Conservation (phyloP, 805 yeast species). For the Zygosaccharomyces siamensis region DNA sequence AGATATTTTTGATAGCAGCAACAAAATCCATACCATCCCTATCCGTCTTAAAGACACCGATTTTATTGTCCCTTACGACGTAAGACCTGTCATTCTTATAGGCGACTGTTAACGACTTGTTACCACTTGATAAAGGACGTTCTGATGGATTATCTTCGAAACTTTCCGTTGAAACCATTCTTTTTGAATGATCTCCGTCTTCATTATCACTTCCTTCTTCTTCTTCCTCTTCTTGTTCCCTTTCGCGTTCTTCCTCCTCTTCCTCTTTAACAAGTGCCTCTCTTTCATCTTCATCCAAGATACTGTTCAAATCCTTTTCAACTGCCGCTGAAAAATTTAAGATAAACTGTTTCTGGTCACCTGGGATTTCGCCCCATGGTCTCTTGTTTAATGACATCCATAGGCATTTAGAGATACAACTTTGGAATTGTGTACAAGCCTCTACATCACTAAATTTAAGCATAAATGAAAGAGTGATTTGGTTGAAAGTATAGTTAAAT, state of each 20-base stretch:
- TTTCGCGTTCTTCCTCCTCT: constrained; percentile 33
- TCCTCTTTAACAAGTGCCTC: constrained; percentile 2
- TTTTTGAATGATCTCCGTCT: constrained; percentile 32
- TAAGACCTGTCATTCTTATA: constrained; percentile 65
- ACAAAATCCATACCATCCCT: constrained; percentile 47
- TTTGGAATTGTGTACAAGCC: constrained; percentile 49
- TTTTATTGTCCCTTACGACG: constrained; percentile 70
- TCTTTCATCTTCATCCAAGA: constrained; percentile 25
- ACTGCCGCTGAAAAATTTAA: constrained; percentile 47
- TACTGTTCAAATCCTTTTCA: constrained; percentile 36
- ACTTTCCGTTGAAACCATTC: constrained; percentile 20
- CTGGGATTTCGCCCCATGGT: constrained; percentile 43
- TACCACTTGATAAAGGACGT: constrained; percentile 35
- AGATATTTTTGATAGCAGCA: constrained; percentile 62
- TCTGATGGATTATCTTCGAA: constrained; percentile 15
- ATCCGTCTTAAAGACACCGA: constrained; percentile 73
- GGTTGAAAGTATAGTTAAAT: constrained; percentile 50
- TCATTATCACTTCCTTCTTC: constrained; percentile 34
- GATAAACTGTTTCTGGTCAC: constrained; percentile 51
- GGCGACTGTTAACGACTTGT: constrained; percentile 68
- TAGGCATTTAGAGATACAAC: constrained; percentile 44
- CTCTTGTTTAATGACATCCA: constrained; percentile 57
- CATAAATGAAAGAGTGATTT: constrained; percentile 54
- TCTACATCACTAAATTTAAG: constrained; percentile 46
- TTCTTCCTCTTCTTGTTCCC: constrained; percentile 34